These are phyloP conservation scores for Cladosporium austrohemisphaericum DNA, from an alignment of 2,329 filamentous ascomycete species.

Conservation along the genomic window DNA sequence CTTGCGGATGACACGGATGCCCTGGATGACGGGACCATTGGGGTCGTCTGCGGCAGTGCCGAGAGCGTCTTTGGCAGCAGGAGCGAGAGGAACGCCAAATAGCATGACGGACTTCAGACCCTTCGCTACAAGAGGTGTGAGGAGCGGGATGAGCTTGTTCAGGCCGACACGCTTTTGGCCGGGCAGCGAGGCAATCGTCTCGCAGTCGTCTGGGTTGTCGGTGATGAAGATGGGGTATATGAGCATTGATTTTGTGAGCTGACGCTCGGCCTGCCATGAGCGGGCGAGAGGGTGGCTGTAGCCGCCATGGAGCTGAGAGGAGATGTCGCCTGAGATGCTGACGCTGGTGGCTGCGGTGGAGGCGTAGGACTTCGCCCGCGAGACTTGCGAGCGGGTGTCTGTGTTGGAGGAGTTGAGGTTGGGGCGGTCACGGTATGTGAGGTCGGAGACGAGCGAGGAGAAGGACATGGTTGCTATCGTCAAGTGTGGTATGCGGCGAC, in stretches of 20 bases:
- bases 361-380: conserved; percentile 47
- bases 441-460: conserved; percentile 50
- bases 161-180: conserved; percentile 85
- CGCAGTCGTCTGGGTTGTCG: conserved; percentile 89
- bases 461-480: conserved; percentile 43
- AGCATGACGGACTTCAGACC: conserved; percentile 90
- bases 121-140: conserved; percentile 82
- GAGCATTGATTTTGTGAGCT: conserved; percentile 74
- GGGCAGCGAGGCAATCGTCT: conserved; percentile 82
- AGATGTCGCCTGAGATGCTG: conserved; percentile 50
- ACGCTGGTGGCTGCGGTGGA: conserved; percentile 52
- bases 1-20: conserved; percentile 77
- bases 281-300: conserved; percentile 50
- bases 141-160: conserved; percentile 78
- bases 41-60: conserved; percentile 92
- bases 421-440: conserved; percentile 47
- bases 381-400: conserved; percentile 45
- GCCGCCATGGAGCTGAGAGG: conserved; percentile 50
- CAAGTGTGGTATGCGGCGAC: background rate
- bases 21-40: conserved; percentile 81
- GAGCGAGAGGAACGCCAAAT: conserved; percentile 84
- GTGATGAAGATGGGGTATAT: conserved; percentile 97
- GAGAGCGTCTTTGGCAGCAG: conserved; percentile 80
- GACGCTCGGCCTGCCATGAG: conserved; percentile 51
- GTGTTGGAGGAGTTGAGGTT: conserved; percentile 42